Percentiles rank a stretch among this genome's conserved stretches.
These are phyloP conservation scores for Backusella sp. DNA, from an alignment of 192 early-diverging fungal genomes.

Conservation along the genomic window DNA sequence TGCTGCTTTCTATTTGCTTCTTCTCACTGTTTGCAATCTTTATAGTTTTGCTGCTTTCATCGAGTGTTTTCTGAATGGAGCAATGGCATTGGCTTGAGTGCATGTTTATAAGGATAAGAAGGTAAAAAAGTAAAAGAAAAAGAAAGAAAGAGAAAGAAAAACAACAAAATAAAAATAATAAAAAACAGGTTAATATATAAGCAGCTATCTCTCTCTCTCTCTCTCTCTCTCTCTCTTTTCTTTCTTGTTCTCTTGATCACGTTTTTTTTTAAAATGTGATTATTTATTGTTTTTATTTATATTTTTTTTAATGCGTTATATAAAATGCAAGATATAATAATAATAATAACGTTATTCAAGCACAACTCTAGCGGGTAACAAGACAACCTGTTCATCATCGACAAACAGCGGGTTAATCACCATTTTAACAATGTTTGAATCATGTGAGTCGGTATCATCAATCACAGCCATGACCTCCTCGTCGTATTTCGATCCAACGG, in stretches of 20 bases:
- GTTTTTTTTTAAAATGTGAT: not conserved
- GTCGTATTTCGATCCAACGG: slow-evolving; percentile 25
- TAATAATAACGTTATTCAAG: slow-evolving; percentile 16
- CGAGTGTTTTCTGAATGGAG: not conserved
- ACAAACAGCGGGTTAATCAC: slow-evolving; percentile 34
- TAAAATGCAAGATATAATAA: not conserved
- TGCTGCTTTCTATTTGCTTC: not conserved
- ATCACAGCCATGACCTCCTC: slow-evolving; percentile 34
- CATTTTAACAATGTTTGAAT: slow-evolving; percentile 27
- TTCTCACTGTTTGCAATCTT: not conserved
- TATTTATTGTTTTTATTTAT: not conserved
- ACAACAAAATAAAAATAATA: not conserved
- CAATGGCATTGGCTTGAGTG: not conserved
- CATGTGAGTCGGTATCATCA: slow-evolving; percentile 12
- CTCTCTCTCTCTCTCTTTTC: not conserved
- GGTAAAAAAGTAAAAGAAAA: not conserved
- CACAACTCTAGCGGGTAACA: slow-evolving; percentile 31
- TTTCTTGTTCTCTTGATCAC: slow-evolving; percentile 1
- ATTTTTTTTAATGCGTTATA: not conserved
- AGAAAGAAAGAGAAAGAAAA: not conserved
- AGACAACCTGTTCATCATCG: slow-evolving; percentile 34
- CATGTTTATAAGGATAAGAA: not conserved
- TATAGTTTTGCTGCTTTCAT: not conserved
- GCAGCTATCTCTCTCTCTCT: not conserved
- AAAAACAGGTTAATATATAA: not conserved